Percentiles rank a stretch among this genome's conserved stretches.
These are phyloP conservation scores for Striga hermonthica DNA, from an alignment of 305 asterid genomes.

Conservation along the genomic window DNA sequence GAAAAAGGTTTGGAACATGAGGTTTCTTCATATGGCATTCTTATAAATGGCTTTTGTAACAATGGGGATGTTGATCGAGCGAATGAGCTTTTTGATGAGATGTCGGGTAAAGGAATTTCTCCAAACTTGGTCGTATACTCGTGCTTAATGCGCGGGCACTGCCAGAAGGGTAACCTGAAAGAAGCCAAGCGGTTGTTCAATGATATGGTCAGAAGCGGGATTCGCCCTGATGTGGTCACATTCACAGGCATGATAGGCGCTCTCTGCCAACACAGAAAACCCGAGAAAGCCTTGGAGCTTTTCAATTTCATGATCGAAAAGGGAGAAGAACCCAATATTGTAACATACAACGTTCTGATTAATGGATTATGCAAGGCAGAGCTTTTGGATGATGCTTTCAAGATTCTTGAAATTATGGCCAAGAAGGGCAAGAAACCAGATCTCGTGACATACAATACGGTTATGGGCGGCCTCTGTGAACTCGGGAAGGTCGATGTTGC, in stretches of 20 bases:
- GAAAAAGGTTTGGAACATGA: slow-evolving; percentile 45
- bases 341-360: slow-evolving; percentile 49
- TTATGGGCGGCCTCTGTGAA: slow-evolving; percentile 49
- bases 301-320: slow-evolving; percentile 54
- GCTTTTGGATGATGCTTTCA: slow-evolving; percentile 44
- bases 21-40: slow-evolving; percentile 40
- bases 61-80: slow-evolving; percentile 51
- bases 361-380: slow-evolving; percentile 59
- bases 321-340: slow-evolving; percentile 47
- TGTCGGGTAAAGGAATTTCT: slow-evolving; percentile 52
- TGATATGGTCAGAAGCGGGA: slow-evolving; percentile 51
- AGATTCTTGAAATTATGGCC: slow-evolving; percentile 49
- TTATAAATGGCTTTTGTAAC: slow-evolving; percentile 52
- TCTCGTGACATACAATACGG: slow-evolving; percentile 47
- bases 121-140: slow-evolving; percentile 52
- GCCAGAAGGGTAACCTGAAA: slow-evolving; percentile 51
- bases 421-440: slow-evolving; percentile 49
- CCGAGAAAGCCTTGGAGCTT: slow-evolving; percentile 51
- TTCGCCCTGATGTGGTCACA: slow-evolving; percentile 54
- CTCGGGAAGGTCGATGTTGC: slow-evolving; percentile 51
- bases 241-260: slow-evolving; percentile 51
- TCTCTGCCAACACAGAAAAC: slow-evolving; percentile 46
- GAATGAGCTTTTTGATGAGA: slow-evolving; percentile 49
- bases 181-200: slow-evolving; percentile 49
- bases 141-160: slow-evolving; percentile 52